Evolutionary conservation across 768 basidiomycete genomes (phyloP), one percentile per base, ranked within the genome.

Genomic region (Boletus edulis): DNA sequence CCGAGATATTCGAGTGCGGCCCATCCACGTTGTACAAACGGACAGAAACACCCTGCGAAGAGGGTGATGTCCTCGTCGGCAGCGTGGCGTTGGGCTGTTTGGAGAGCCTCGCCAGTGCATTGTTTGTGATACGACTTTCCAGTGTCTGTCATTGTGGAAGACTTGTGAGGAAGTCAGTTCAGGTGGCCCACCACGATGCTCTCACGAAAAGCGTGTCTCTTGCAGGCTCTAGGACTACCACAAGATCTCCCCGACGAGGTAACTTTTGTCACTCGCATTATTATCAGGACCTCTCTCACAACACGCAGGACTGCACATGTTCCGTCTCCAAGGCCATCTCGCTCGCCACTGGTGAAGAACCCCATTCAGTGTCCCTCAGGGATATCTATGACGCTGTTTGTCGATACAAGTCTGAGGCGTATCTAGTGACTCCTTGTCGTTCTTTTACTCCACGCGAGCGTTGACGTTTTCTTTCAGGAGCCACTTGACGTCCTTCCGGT

Each of bases 21-120:
- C 91, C 91, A 94, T 3, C 82, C 87, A 15, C 91, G 78, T 68
- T 92, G 89, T 2, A 91, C 89, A 64, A 91, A 92, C 0, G 89
- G 88, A 65, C 89, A 91, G 64, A 89, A 89, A 65, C 86, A 89
- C 49, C 81, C 78, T 10, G 76, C 84, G 59, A 89, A 91, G 22
- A 93, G 75, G 1, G 81, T 85, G 57, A 88, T 82, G 49, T 83
- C 78, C 61, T 78, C 68, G 3, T 77, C 72, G 14, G 58, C 62
- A 20, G 66, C 54, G 38, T 87, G 88, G 0, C 66, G 70, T 22
- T 81, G 68, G 15, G 77, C 83, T 0, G 86, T 90, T 3, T 76
- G 71, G 18, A 86, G 72, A 0, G 89, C 89, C 7, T 62, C 64
- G 12, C 81, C 81, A 0, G 79, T 79, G 57, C 75, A 76, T 17